phyloP scores from a whole-genome alignment of 495 filamentous ascomycete genomes.

The Penicillium atrosanguineum region DNA sequence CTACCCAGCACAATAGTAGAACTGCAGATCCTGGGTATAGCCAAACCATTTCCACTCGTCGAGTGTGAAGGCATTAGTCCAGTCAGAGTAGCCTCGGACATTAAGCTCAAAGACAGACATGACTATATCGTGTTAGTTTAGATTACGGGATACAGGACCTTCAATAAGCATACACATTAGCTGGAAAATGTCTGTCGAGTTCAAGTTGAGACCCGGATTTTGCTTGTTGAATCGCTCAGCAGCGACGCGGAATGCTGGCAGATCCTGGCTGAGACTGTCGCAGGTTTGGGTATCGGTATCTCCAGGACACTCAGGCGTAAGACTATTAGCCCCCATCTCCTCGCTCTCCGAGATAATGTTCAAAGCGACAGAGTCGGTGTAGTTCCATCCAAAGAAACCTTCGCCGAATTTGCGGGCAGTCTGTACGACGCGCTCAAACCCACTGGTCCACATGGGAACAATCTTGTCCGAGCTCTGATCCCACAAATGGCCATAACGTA shows the following conservation, averaged over 20 bases:
- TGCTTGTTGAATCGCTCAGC: slow-evolving; percentile 26
- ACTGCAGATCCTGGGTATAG: slow-evolving; percentile 50
- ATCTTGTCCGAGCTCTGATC: slow-evolving; percentile 11
- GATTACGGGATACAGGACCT: not conserved
- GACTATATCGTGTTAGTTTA: slow-evolving; percentile 5
- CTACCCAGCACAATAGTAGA: slow-evolving; percentile 53
- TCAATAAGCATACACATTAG: slow-evolving; percentile 17
- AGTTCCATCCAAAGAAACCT: slow-evolving; percentile 51
- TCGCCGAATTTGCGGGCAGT: slow-evolving; percentile 52
- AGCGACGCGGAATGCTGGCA: slow-evolving; percentile 19
- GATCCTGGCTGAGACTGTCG: slow-evolving; percentile 1
- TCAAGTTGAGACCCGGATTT: slow-evolving; percentile 20
- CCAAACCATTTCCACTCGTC: slow-evolving; percentile 52
- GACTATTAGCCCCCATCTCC: slow-evolving; percentile 46
- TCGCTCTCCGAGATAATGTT: slow-evolving; percentile 48
- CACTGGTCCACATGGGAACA: slow-evolving; percentile 46
- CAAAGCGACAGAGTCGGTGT: slow-evolving; percentile 33
- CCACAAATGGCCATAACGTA: slow-evolving; percentile 45
- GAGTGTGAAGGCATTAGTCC: slow-evolving; percentile 53
- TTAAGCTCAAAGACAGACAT: slow-evolving; percentile 55
- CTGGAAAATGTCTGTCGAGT: slow-evolving; percentile 16
- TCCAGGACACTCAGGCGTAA: slow-evolving; percentile 41
- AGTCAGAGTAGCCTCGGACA: slow-evolving; percentile 44
- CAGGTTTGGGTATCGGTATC: slow-evolving; percentile 9
- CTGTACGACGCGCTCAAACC: slow-evolving; percentile 49